Conservation (phyloP, 768 basidiomycete genomes). For the Stropharia rugosoannulata region DNA sequence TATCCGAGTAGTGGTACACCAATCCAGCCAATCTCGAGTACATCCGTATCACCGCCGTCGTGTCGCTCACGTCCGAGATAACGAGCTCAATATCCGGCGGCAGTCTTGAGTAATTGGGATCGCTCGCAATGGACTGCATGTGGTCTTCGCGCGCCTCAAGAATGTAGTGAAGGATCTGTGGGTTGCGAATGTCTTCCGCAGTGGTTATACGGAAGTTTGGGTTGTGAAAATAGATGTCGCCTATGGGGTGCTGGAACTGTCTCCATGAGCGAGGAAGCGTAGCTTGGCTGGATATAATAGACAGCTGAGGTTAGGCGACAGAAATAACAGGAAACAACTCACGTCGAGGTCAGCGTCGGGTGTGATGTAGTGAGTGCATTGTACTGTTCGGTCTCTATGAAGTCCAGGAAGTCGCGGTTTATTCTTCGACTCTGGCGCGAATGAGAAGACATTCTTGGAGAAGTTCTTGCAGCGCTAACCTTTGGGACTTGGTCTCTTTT, state of each 20-base stretch:
- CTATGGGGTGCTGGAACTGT: constrained; percentile 40
- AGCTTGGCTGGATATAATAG: constrained; percentile 10
- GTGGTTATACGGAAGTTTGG: constrained; percentile 33
- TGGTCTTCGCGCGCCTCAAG: constrained; percentile 35
- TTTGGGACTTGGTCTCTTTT: not conserved
- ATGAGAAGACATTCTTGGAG: constrained; percentile 9
- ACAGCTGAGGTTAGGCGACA: not conserved
- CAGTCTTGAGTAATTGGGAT: constrained; percentile 25
- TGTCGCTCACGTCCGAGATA: constrained; percentile 34
- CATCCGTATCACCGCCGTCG: constrained; percentile 34
- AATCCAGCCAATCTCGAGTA: constrained; percentile 30
- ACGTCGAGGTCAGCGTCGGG: constrained; percentile 12
- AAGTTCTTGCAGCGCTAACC: not conserved
- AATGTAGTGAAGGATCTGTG: constrained; percentile 29
- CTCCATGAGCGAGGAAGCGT: constrained; percentile 30
- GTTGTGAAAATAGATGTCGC: constrained; percentile 44
- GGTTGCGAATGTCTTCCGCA: constrained; percentile 36
- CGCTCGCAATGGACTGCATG: constrained; percentile 31
- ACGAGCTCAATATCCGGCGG: constrained; percentile 40
- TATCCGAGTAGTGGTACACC: constrained; percentile 37
- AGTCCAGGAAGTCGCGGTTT: constrained; percentile 16
- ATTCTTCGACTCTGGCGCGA: not conserved
- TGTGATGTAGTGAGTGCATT: constrained; percentile 11
- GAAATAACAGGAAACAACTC: not conserved
- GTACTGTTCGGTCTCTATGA: constrained; percentile 22